These are phyloP conservation scores for Sisymbrium altissimum DNA, from an alignment of 345 rosid species.

Conservation along the genomic window DNA sequence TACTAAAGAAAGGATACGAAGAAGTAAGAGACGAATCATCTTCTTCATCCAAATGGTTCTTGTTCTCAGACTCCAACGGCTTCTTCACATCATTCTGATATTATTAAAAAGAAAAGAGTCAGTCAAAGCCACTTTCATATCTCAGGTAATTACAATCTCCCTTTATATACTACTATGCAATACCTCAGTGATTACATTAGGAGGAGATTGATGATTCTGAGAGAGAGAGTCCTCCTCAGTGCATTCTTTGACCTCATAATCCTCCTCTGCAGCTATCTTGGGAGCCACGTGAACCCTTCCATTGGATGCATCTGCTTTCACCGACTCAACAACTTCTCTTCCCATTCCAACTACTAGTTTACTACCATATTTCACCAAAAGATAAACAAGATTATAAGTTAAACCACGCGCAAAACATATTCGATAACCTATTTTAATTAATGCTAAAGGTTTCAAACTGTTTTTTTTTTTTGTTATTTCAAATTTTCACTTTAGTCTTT, in stretches of 20 bases:
- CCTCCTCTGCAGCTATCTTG: constrained; percentile 45
- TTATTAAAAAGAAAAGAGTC: neutral
- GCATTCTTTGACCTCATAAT: constrained; percentile 50
- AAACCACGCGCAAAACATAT: neutral
- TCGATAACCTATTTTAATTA: neutral
- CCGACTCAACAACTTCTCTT: constrained; percentile 44
- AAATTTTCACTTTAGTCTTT: neutral
- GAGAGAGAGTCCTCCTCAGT: constrained; percentile 8
- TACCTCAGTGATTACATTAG: constrained; percentile 11
- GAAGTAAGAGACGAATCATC: constrained; percentile 76
- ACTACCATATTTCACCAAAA: constrained; percentile 23
- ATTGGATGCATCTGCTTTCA: constrained; percentile 32
- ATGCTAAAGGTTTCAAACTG: neutral
- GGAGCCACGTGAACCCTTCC: constrained; percentile 44
- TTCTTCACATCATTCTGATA: constrained; percentile 56
- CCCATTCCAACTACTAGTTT: constrained; percentile 52
- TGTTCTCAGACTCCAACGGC: constrained; percentile 39
- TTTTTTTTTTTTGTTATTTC: neutral
- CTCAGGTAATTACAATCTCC: neutral
- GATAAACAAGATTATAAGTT: neutral
- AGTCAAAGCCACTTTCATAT: neutral
- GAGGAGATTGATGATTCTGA: constrained; percentile 12
- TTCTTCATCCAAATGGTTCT: constrained; percentile 69
- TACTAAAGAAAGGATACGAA: constrained; percentile 61
- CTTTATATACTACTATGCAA: neutral